Percentiles rank a stretch among this genome's conserved stretches.
Evolutionary conservation across 1,284 basidiomycete species (phyloP).

Genomic region (Entoloma clypeatum): DNA sequence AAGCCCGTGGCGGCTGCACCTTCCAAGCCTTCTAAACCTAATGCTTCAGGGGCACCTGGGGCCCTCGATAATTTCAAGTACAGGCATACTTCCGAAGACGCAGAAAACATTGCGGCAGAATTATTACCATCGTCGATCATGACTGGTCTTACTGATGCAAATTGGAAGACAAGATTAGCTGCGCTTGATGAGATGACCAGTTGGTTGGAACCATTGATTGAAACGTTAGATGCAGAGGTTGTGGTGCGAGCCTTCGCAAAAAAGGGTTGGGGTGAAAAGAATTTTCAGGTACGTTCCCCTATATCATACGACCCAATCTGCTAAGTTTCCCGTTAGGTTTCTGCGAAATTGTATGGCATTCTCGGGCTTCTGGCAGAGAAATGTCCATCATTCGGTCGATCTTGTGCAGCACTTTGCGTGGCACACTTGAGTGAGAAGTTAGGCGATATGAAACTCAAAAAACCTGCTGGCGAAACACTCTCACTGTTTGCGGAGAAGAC

Average conservation of each 20-base stretch:
- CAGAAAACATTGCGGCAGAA: conserved; percentile 76
- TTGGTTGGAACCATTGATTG: conserved; percentile 76
- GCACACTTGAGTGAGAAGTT: conserved; percentile 93
- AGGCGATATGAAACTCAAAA: conserved; percentile 96
- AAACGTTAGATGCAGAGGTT: conserved; percentile 83
- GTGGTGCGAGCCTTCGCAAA: conserved; percentile 88
- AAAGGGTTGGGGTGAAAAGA: conserved; percentile 97
- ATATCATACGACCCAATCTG: not conserved
- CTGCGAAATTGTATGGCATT: conserved; percentile 80
- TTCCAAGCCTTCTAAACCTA: conserved; percentile 17
- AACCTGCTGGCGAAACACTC: conserved; percentile 90
- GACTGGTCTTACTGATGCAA: conserved; percentile 75
- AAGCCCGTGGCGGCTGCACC: conserved; percentile 26
- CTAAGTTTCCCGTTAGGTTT: conserved; percentile 58
- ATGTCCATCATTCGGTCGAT: conserved; percentile 81
- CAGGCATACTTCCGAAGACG: conserved; percentile 90
- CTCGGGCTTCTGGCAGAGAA: conserved; percentile 72
- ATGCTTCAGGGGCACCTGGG: conserved; percentile 28
- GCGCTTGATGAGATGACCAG: conserved; percentile 82
- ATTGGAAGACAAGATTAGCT: conserved; percentile 92
- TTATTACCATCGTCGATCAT: conserved; percentile 73
- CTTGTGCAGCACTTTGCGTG: conserved; percentile 80
- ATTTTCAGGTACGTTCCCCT: conserved; percentile 77
- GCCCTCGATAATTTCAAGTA: conserved; percentile 86
- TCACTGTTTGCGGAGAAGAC: conserved; percentile 86